phyloP scores from a whole-genome alignment of 345 rosid species.

The Mangifera indica region DNA sequence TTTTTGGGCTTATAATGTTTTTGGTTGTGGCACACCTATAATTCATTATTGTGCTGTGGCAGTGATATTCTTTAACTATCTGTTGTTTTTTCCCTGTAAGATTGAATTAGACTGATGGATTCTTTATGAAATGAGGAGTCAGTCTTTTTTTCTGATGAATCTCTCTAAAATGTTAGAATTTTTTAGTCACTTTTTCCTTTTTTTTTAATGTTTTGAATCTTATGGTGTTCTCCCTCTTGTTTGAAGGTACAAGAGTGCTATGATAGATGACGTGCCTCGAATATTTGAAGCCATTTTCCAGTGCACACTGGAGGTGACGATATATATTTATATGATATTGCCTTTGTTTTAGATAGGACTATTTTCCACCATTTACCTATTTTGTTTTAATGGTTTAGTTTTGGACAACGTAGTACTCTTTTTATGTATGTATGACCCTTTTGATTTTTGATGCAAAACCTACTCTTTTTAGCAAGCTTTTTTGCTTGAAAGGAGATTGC shows the following conservation, averaged over 20 bases:
- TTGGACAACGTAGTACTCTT: too few species aligned
- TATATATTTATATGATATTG: not conserved
- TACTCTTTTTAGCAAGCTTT: too few species aligned
- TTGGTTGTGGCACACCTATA: too few species aligned
- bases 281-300: slow-evolving; percentile 99
- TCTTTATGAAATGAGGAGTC: not conserved
- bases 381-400: not conserved
- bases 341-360: not conserved
- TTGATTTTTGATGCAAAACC: too few species aligned
- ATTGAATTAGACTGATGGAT: not conserved
- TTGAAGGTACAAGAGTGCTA: slow-evolving; percentile 81
- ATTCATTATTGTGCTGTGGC: too few species aligned
- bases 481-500: not conserved
- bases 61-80: not conserved
- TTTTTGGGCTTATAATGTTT: not conserved
- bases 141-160: not conserved
- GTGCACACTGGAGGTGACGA: slow-evolving; percentile 92
- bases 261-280: slow-evolving; percentile 96
- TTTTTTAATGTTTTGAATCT: not conserved
- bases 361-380: not conserved
- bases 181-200: not conserved
- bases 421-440: too few species aligned
- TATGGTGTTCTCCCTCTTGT: slow-evolving; percentile 3
- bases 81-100: too few species aligned
- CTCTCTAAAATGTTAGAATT: not conserved